A percentile compares a stretch with the other conserved stretches of the same genome.
phyloP scores from a whole-genome alignment of 768 basidiomycete genomes.

The Dioszegia hungarica region DNA sequence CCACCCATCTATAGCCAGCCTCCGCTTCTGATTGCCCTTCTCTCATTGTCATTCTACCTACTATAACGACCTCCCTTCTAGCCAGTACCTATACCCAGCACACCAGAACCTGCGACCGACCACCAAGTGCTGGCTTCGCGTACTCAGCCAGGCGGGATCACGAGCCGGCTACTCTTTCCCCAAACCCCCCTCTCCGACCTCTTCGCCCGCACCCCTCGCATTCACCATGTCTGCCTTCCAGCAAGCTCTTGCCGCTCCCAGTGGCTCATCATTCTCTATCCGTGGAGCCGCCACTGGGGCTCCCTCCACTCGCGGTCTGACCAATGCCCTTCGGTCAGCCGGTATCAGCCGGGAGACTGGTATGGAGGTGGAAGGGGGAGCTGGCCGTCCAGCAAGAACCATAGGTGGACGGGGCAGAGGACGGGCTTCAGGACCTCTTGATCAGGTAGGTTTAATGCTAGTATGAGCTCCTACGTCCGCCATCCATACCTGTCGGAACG shows the following conservation, averaged over 20 bases:
- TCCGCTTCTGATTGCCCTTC: no score
- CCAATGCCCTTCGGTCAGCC: slow-evolving; percentile 29
- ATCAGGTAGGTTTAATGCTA: slow-evolving; percentile 30
- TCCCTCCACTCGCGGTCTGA: slow-evolving; percentile 11
- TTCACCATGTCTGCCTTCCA: slow-evolving; percentile 25
- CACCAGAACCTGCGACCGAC: no score
- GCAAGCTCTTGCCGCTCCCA: slow-evolving; percentile 27
- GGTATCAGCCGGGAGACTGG: slow-evolving; percentile 22
- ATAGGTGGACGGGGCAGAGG: slow-evolving; percentile 7
- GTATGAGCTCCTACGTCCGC: neutral
- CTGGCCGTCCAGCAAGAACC: slow-evolving; percentile 19
- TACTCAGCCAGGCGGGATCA: no score
- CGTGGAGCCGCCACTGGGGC: slow-evolving; percentile 21
- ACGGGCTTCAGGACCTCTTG: slow-evolving; percentile 25
- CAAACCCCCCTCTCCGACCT: no score
- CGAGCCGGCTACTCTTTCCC: no score
- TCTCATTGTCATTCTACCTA: no score
- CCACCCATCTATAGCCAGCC: no score
- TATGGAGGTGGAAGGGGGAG: slow-evolving; percentile 39
- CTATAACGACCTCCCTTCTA: no score
- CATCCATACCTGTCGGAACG: neutral
- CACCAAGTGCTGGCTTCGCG: no score
- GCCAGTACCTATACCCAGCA: no score
- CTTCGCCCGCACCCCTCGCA: no score
- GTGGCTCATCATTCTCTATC: slow-evolving; percentile 19